Conservation (phyloP, 805 yeast species). For the Kodamaea laetipori region DNA sequence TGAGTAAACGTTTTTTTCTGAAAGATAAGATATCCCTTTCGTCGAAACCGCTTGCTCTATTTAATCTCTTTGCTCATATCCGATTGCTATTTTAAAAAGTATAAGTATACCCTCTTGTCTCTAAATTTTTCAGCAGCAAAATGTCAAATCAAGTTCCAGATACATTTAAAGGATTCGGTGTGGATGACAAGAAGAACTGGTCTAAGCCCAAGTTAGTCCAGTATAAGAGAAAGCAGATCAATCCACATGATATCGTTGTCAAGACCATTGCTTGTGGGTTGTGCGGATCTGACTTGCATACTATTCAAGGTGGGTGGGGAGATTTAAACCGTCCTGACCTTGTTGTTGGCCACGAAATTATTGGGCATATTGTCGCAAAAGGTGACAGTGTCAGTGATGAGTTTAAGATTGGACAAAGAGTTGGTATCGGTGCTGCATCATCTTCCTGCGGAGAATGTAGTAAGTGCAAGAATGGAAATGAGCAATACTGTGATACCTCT, state of each 20-base stretch:
- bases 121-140: not conserved
- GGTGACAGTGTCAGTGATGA: conserved; percentile 54
- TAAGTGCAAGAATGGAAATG: conserved; percentile 26
- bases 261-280: conserved; percentile 36
- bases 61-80: too few relatives aligned
- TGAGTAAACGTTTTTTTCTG: too few relatives aligned
- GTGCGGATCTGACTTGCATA: conserved; percentile 64
- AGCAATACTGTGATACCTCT: conserved; percentile 38
- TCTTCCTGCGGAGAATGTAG: conserved; percentile 50
- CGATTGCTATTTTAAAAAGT: not conserved
- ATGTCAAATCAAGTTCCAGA: conserved; percentile 39
- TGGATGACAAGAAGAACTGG: conserved; percentile 53
- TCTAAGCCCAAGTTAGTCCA: conserved; percentile 53
- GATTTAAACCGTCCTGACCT: conserved; percentile 32
- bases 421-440: conserved; percentile 77
- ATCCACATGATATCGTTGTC: conserved; percentile 21
- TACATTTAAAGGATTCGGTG: conserved; percentile 64
- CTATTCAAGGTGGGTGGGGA: conserved; percentile 55
- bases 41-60: too few relatives aligned
- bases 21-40: too few relatives aligned
- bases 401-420: conserved; percentile 68
- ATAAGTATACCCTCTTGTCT: not conserved
- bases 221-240: conserved; percentile 47
- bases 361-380: conserved; percentile 46
- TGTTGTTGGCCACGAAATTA: conserved; percentile 52